phyloP scores from a whole-genome alignment of 768 basidiomycete species.

The Kwoniella sp. region DNA sequence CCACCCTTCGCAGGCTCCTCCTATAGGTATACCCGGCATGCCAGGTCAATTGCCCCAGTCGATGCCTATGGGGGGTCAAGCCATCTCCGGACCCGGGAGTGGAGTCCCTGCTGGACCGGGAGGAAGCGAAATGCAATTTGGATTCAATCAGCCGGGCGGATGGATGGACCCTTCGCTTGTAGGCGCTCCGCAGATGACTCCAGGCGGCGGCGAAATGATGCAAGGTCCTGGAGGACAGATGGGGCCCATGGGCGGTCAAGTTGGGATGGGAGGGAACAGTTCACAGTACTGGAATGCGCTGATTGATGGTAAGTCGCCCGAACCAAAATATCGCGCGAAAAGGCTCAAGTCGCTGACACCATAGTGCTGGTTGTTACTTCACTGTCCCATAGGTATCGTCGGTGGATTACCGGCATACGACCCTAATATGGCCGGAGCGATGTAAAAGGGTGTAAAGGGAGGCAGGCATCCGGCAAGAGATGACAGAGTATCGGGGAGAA shows the following conservation, averaged over 20 bases:
- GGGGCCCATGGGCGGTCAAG: not conserved
- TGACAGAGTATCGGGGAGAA: too few relatives aligned
- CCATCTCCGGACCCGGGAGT: not conserved
- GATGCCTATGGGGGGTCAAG: constrained; percentile 10
- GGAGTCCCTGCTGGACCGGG: too few relatives aligned
- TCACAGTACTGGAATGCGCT: constrained; percentile 18
- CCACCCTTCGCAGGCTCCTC: constrained; percentile 3
- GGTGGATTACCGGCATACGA: constrained; percentile 17
- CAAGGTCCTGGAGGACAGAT: not conserved
- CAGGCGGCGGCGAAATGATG: constrained; percentile 7
- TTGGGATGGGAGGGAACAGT: constrained; percentile 15
- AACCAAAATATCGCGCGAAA: not conserved
- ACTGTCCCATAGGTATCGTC: constrained; percentile 13
- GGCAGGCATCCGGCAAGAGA: too few relatives aligned
- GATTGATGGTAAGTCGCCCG: constrained; percentile 18
- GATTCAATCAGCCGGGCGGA: not conserved
- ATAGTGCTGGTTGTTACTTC: not conserved
- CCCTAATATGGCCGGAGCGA: not conserved
- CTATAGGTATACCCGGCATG: not conserved
- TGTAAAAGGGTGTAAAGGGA: too few relatives aligned
- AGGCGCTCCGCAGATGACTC: not conserved
- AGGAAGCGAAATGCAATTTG: not conserved
- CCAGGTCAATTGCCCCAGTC: not conserved
- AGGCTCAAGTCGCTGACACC: too few relatives aligned
- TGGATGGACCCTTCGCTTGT: constrained; percentile 26